These are phyloP conservation scores for Lagenidium giganteum DNA, from an alignment of 352 stramenopile genomes.

Conservation along the genomic window DNA sequence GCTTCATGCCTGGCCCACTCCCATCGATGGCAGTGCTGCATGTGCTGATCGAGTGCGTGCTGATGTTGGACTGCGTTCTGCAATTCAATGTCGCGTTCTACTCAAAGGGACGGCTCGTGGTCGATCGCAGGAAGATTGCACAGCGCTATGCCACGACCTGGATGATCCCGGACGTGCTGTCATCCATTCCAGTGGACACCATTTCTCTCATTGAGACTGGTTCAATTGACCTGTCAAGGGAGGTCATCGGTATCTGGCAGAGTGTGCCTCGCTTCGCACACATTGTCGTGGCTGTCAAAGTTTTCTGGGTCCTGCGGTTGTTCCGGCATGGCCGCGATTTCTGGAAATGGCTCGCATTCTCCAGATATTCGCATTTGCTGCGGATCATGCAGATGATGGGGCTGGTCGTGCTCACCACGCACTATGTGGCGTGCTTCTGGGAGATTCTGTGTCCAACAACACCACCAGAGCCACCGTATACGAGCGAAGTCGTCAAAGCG, in stretches of 20 bases:
- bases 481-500: not conserved
- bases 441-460: constrained; percentile 7
- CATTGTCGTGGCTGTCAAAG: too few relatives aligned
- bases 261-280: too few relatives aligned
- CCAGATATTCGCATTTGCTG: constrained; percentile 3
- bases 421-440: constrained; percentile 29
- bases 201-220: too few relatives aligned
- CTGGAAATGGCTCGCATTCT: constrained; percentile 17
- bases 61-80: constrained; percentile 21
- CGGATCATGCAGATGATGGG: constrained; percentile 15
- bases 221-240: too few relatives aligned
- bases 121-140: constrained; percentile 15
- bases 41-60: constrained; percentile 5
- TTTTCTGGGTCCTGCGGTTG: too few relatives aligned
- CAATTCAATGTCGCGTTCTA: constrained; percentile 29
- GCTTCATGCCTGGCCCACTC: constrained; percentile 18
- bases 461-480: not conserved
- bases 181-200: constrained; percentile 6
- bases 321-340: too few relatives aligned
- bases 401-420: constrained; percentile 20
- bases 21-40: constrained; percentile 2
- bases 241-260: too few relatives aligned
- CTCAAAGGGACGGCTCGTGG: constrained; percentile 18
- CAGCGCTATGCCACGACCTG: constrained; percentile 21
- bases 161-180: constrained; percentile 15